Evolutionary conservation across 1,284 basidiomycete genomes (phyloP).

Genomic region (Cutaneotrichosporon cavernicola): DNA sequence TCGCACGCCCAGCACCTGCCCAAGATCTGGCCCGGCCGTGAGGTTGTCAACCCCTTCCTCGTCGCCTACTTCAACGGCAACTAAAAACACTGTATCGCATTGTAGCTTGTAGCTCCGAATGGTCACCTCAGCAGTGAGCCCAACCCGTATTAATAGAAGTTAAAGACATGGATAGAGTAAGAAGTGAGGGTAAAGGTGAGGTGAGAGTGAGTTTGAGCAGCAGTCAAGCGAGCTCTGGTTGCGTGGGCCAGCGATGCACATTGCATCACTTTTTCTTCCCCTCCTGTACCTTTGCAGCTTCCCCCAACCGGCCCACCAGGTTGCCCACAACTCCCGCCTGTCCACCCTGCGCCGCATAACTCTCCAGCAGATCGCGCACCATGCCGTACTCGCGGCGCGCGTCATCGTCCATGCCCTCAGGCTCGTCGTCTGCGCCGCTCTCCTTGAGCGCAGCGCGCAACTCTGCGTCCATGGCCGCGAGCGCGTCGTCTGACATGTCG

Average conservation of each 20-base stretch:
- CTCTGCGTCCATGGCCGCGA: constrained; percentile 81
- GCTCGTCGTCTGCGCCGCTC: constrained; percentile 37
- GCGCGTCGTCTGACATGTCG: constrained; percentile 61
- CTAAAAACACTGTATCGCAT: background rate
- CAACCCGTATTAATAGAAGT: background rate
- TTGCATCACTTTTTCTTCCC: constrained; percentile 8
- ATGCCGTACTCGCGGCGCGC: constrained; percentile 73
- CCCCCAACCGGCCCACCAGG: constrained; percentile 68
- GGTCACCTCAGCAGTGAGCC: background rate
- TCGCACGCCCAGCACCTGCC: background rate
- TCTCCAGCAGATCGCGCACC: constrained; percentile 93
- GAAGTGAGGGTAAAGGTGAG: background rate
- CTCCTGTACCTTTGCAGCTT: background rate
- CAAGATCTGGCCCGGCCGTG: constrained; percentile 2
- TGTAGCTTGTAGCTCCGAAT: background rate
- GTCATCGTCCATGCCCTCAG: constrained; percentile 58
- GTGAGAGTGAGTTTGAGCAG: background rate
- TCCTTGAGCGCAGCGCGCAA: constrained; percentile 65
- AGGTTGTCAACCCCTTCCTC: background rate
- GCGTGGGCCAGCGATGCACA: background rate
- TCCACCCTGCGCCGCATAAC: constrained; percentile 84
- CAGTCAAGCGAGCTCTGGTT: background rate
- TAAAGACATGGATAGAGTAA: background rate
- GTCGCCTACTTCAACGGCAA: background rate
- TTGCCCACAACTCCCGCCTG: constrained; percentile 84